Evolutionary conservation across 106 monocot species (phyloP).

Genomic region (Apostasia shenzhenica): DNA sequence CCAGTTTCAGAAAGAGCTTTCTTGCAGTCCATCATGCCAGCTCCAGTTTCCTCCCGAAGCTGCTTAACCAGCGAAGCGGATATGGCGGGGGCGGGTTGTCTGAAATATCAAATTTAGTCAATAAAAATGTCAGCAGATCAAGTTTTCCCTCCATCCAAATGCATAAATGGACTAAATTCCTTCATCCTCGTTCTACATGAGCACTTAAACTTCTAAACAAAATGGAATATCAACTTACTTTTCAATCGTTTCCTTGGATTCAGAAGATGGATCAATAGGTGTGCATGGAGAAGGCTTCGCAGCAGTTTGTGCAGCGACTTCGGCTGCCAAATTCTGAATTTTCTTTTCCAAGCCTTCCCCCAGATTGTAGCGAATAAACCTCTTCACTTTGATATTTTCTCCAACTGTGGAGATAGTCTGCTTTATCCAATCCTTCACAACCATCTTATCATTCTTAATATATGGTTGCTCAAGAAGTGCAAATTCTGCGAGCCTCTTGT

Average conservation of each 20-base stretch:
- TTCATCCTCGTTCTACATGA: background rate
- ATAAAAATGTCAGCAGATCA: background rate
- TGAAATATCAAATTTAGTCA: slow-evolving; percentile 15
- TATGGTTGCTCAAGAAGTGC: slow-evolving; percentile 89
- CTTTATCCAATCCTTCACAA: slow-evolving; percentile 74
- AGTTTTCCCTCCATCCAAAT: no score
- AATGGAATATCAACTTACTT: slow-evolving; percentile 39
- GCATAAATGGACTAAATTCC: no score
- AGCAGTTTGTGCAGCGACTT: slow-evolving; percentile 88
- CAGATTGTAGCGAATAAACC: slow-evolving; percentile 82
- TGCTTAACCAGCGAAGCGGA: slow-evolving; percentile 82
- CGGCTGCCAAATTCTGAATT: slow-evolving; percentile 88
- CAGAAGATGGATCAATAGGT: slow-evolving; percentile 28
- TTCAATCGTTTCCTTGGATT: slow-evolving; percentile 26
- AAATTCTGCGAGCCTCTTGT: slow-evolving; percentile 78
- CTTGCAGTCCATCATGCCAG: slow-evolving; percentile 99
- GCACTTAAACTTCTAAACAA: background rate
- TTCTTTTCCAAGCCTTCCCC: slow-evolving; percentile 95
- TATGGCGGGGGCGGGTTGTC: slow-evolving; percentile 37
- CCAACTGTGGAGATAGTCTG: slow-evolving; percentile 90
- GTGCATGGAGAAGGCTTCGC: slow-evolving; percentile 36
- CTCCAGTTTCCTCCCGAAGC: slow-evolving; percentile 89
- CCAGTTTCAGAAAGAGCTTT: slow-evolving; percentile 70
- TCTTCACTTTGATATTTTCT: slow-evolving; percentile 89
- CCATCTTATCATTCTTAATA: slow-evolving; percentile 88